Conservation (phyloP, 768 basidiomycete genomes). For the Termitomyces sp. region DNA sequence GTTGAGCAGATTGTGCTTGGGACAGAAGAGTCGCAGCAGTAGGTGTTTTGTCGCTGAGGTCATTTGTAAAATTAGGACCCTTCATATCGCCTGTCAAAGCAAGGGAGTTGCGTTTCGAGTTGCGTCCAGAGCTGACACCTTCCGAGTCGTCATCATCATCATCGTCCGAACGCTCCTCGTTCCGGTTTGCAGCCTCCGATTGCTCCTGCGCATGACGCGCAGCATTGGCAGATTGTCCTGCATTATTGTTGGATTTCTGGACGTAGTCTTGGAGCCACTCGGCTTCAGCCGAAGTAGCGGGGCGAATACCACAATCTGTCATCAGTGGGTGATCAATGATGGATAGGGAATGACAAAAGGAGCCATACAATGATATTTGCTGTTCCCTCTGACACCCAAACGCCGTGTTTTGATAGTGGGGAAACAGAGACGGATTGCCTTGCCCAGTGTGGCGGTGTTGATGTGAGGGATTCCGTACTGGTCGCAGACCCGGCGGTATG, state of each 20-base stretch:
- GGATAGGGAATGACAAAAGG: conserved; percentile 28
- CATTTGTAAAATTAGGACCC: conserved; percentile 52
- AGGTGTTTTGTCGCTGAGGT: conserved; percentile 82
- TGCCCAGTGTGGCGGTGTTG: conserved; percentile 94
- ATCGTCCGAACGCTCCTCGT: conserved; percentile 76
- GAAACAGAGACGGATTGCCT: conserved; percentile 91
- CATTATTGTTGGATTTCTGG: conserved; percentile 85
- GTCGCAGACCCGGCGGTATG: conserved; percentile 87
- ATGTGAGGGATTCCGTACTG: conserved; percentile 92
- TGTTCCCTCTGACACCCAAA: conserved; percentile 89
- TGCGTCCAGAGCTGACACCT: conserved; percentile 55
- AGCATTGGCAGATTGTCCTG: conserved; percentile 74
- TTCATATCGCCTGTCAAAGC: conserved; percentile 64
- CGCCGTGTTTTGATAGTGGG: conserved; percentile 94
- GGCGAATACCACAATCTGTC: conserved; percentile 88
- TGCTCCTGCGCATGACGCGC: conserved; percentile 70
- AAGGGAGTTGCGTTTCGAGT: conserved; percentile 74
- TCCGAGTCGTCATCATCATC: conserved; percentile 88
- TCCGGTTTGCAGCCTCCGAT: conserved; percentile 52
- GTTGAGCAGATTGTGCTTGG: conserved; percentile 68
- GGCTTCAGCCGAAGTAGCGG: conserved; percentile 86
- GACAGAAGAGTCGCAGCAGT: conserved; percentile 75
- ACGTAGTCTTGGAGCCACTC: conserved; percentile 93
- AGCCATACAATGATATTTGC: conserved; percentile 88
- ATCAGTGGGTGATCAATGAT: conserved; percentile 28